phyloP scores from a whole-genome alignment of 352 stramenopile genomes.

The Globisporangium rhizosaccharum region DNA sequence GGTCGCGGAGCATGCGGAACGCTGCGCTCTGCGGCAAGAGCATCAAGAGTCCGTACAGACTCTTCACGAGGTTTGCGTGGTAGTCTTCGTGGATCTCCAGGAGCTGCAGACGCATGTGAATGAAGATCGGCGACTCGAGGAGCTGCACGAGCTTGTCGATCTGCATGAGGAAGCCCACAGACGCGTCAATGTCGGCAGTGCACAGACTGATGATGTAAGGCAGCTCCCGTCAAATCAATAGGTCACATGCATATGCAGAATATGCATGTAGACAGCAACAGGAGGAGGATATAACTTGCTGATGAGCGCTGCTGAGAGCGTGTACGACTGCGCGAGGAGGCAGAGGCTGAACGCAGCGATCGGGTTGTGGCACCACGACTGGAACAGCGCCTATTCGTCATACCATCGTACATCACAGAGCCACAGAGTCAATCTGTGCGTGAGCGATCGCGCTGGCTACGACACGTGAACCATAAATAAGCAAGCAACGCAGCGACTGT shows the following conservation, averaged over 20 bases:
- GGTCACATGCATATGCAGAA: neutral
- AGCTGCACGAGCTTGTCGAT: constrained; percentile 99
- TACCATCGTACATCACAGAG: neutral
- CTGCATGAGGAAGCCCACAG: constrained; percentile 98
- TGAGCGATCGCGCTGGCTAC: too few relatives aligned
- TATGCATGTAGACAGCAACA: constrained; percentile 1
- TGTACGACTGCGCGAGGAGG: constrained; percentile 97
- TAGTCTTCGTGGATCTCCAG: constrained; percentile 94
- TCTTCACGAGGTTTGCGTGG: constrained; percentile 95
- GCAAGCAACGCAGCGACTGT: neutral
- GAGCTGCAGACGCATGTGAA: constrained; percentile 97
- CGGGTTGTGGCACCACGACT: constrained; percentile 98
- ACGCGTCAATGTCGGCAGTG: constrained; percentile 93
- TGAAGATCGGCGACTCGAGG: constrained; percentile 99
- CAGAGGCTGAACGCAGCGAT: constrained; percentile 97
- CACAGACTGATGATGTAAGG: constrained; percentile 33
- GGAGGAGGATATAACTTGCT: constrained; percentile 90
- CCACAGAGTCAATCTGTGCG: neutral
- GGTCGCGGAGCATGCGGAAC: constrained; percentile 79
- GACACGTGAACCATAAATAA: neutral
- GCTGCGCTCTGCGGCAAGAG: constrained; percentile 92
- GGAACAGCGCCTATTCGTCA: constrained; percentile 55
- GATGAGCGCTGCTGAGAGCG: constrained; percentile 94
- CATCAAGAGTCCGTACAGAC: constrained; percentile 97
- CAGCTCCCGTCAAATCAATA: neutral